Evolutionary conservation across 192 early-diverging fungal species (phyloP), one percentile per base, ranked within the genome.

Genomic region (Mortierella claussenii): DNA sequence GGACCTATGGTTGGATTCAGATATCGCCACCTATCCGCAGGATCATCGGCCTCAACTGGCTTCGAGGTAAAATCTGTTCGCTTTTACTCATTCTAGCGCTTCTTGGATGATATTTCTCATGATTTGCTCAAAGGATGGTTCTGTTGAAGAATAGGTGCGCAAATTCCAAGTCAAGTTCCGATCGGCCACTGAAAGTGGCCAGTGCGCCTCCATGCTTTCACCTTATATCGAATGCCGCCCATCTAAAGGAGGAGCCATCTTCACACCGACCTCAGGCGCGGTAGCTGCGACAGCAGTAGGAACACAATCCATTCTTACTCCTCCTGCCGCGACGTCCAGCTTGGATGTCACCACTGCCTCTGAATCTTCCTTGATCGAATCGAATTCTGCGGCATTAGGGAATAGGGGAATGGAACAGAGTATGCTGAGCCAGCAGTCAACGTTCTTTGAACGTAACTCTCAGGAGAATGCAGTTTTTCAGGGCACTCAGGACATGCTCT

Each of bases 131-230:
- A n/a, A n/a, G n/a, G n/a, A n/a, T n/a, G n/a, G n/a, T n/a, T n/a
- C 24, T 51, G 7, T 8, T 27, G 9, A 51, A 27, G 8, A 27
- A 28, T 6, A 53, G 50, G 30, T 28, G 15, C 54, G 53, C 30
- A 70, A 55, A 43, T 53, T 70, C 26, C 68, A 70, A 31, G 42
- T 62, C 23, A 70, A 55, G 21, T 70, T 70, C 33, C 21, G 26
- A 30, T 31, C 53, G 12, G 0, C 32, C 18, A 4, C 43, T 12
- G 68, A 70, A 24, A 44, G 68, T 46, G 59, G 32, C 33, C 68
- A 47, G 42, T 70, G 68, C 59, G 59, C 59, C 0, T 55, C 59
- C 0, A 3, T 62, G 7, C 34, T 70, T 0, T 20, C 15, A 10
- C 31, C 17, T 8, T 62, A 53, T 21, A 55, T 70, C 15, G 44